These are phyloP conservation scores for Ceratocystis alfenasii DNA, from an alignment of 2,329 filamentous ascomycete species.

Conservation along the genomic window DNA sequence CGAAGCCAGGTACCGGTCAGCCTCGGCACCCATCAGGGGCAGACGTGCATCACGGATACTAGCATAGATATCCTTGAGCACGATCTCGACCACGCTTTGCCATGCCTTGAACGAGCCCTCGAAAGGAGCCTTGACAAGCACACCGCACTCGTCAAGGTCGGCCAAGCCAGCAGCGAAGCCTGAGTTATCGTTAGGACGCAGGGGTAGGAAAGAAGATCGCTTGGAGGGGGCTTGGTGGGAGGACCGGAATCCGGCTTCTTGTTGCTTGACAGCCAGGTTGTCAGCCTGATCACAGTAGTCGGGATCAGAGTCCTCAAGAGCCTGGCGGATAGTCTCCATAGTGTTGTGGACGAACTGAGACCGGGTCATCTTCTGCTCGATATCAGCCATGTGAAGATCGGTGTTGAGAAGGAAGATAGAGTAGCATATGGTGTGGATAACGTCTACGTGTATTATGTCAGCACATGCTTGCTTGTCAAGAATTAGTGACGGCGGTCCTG, in stretches of 20 bases:
- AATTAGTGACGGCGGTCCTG: no score
- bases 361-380: constrained; percentile 91
- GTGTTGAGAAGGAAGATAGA: constrained; percentile 92
- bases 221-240: constrained; percentile 29
- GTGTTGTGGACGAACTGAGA: constrained; percentile 95
- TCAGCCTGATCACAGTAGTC: constrained; percentile 43
- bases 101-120: constrained; percentile 65
- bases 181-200: constrained; percentile 33
- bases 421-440: constrained; percentile 95
- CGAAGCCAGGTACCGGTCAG: constrained; percentile 31
- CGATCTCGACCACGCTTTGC: constrained; percentile 80
- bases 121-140: constrained; percentile 66
- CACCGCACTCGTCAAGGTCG: constrained; percentile 48
- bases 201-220: constrained; percentile 41
- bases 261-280: constrained; percentile 23
- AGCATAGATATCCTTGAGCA: constrained; percentile 81
- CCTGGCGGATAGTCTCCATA: constrained; percentile 72
- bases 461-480: constrained; percentile 23
- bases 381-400: constrained; percentile 87
- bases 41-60: constrained; percentile 82
- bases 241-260: constrained; percentile 16
- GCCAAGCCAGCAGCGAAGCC: constrained; percentile 10
- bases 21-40: constrained; percentile 64
- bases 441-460: constrained; percentile 45
- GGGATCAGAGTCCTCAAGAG: constrained; percentile 59